phyloP scores from a whole-genome alignment of 2,329 filamentous ascomycete genomes.

The Trichophaea hybrida region DNA sequence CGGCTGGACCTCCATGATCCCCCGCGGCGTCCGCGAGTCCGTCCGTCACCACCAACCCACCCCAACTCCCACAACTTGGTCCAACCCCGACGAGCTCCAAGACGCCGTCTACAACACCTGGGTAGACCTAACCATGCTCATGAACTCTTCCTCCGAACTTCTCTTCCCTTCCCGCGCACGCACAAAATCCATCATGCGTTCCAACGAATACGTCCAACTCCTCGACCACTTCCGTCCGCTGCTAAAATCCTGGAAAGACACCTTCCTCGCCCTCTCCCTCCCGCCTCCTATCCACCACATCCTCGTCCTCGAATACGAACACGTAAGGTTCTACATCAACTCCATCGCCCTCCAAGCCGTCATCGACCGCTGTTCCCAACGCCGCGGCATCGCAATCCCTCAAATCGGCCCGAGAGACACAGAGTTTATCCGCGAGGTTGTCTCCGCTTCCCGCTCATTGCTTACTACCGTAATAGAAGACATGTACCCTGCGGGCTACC shows the following conservation, averaged over 20 bases:
- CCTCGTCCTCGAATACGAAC: slow-evolving; percentile 86
- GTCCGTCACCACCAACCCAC: background rate
- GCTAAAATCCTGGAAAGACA: slow-evolving; percentile 61
- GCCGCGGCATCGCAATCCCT: slow-evolving; percentile 20
- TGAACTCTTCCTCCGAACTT: slow-evolving; percentile 78
- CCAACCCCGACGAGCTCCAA: slow-evolving; percentile 16
- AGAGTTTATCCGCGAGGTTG: slow-evolving; percentile 60
- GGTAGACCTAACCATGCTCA: slow-evolving; percentile 82
- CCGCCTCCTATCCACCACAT: slow-evolving; percentile 57
- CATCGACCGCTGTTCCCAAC: slow-evolving; percentile 67
- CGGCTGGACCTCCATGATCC: slow-evolving; percentile 87
- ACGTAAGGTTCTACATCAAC: slow-evolving; percentile 87
- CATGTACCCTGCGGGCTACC: slow-evolving; percentile 56
- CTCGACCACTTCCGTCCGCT: slow-evolving; percentile 70
- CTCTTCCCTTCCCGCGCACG: slow-evolving; percentile 77
- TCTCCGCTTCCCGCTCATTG: slow-evolving; percentile 63
- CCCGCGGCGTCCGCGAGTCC: slow-evolving; percentile 29
- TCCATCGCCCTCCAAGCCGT: slow-evolving; percentile 88
- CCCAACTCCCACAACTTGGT: background rate
- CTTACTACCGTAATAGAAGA: slow-evolving; percentile 63
- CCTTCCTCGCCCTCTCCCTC: slow-evolving; percentile 64
- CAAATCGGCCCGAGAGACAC: slow-evolving; percentile 46
- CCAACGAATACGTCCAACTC: slow-evolving; percentile 65
- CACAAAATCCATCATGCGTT: slow-evolving; percentile 78
- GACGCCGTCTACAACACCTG: slow-evolving; percentile 51